Evolutionary conservation across 176 grass and related monocot genomes (phyloP).

Genomic region (Poa annua): DNA sequence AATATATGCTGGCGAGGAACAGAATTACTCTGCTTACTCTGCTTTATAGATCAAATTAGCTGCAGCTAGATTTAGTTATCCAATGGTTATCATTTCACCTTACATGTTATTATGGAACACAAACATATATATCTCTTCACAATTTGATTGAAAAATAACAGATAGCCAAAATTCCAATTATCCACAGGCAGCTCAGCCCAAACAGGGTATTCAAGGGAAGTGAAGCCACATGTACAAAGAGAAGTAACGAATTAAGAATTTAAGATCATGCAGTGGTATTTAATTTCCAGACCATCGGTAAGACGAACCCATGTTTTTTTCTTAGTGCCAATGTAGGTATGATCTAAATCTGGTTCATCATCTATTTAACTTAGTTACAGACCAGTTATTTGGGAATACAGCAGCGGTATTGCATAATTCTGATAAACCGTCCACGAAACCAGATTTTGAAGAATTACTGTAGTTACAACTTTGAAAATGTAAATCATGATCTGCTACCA

Average conservation of each 20-base stretch:
- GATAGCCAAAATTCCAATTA: background rate
- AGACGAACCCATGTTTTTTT: background rate
- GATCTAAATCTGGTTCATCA: background rate
- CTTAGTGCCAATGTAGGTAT: background rate
- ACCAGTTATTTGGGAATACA: background rate
- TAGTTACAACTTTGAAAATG: background rate
- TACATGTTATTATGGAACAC: background rate
- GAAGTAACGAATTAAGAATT: background rate
- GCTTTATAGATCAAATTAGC: background rate
- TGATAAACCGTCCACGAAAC: background rate
- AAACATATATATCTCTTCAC: background rate
- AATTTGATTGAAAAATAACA: background rate
- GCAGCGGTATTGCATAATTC: background rate
- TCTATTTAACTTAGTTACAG: background rate
- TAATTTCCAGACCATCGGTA: background rate
- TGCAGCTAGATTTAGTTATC: background rate
- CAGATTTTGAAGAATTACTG: background rate
- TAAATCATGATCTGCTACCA: background rate
- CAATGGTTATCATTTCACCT: background rate
- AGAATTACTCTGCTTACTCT: background rate
- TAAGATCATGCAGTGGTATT: background rate
- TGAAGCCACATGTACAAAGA: background rate
- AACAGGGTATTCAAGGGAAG: background rate
- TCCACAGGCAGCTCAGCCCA: background rate
- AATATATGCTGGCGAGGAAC: too few relatives aligned